Evolutionary conservation across 2,329 filamentous ascomycete genomes (phyloP).

Genomic region (Epichloe gansuensis): DNA sequence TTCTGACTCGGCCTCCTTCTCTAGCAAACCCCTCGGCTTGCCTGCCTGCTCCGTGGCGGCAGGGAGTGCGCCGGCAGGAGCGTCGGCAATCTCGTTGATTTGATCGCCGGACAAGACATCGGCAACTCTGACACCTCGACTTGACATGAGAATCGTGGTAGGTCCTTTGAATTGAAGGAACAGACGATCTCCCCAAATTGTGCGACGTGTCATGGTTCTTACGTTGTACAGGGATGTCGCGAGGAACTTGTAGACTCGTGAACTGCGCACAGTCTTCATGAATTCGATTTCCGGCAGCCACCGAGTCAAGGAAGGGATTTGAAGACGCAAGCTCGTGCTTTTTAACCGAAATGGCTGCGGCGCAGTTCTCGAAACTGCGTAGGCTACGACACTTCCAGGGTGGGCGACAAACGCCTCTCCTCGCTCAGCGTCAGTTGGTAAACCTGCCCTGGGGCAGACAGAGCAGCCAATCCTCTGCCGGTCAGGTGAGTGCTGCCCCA

Average conservation of each 20-base stretch:
- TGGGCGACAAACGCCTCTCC: constrained; percentile 84
- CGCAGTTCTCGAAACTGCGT: constrained; percentile 60
- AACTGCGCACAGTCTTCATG: constrained; percentile 58
- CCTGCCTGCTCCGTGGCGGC: constrained; percentile 40
- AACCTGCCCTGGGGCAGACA: constrained; percentile 78
- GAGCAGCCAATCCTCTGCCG: constrained; percentile 72
- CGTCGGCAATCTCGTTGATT: constrained; percentile 81
- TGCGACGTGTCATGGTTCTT: constrained; percentile 65
- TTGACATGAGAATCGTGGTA: constrained; percentile 75
- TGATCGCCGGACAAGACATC: constrained; percentile 69
- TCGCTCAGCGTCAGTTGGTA: constrained; percentile 72
- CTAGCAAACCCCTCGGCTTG: constrained; percentile 21
- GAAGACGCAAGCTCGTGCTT: constrained; percentile 61
- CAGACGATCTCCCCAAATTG: constrained; percentile 86
- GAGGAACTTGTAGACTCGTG: constrained; percentile 59
- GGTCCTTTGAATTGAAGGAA: constrained; percentile 88
- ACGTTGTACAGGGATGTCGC: constrained; percentile 54
- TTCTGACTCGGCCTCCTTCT: constrained; percentile 13
- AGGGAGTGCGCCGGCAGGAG: constrained; percentile 58
- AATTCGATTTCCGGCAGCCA: constrained; percentile 62
- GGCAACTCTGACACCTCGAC: constrained; percentile 64
- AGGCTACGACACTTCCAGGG: constrained; percentile 84
- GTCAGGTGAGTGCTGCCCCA: constrained; percentile 89
- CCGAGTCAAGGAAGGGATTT: constrained; percentile 58
- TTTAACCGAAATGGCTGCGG: constrained; percentile 83